Evolutionary conservation across 1,284 basidiomycete genomes (phyloP).

Genomic region (Sphagnurus paluster): DNA sequence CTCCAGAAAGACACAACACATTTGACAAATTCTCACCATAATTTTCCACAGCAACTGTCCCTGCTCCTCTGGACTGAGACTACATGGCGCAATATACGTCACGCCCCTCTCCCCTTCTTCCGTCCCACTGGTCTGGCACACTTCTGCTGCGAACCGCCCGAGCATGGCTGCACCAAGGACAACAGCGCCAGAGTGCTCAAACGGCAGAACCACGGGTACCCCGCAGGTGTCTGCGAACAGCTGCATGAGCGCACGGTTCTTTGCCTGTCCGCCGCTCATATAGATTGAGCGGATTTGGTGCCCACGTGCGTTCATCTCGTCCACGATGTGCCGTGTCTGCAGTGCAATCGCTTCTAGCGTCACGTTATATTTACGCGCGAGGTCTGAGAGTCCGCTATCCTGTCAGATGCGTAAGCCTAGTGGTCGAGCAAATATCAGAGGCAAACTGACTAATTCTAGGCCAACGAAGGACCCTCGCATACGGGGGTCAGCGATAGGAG

Average conservation of each 20-base stretch:
- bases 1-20: neutral
- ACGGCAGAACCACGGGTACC: constrained; percentile 85
- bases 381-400: constrained; percentile 78
- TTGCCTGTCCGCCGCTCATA: constrained; percentile 92
- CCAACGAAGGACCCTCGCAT: constrained; percentile 94
- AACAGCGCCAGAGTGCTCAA: constrained; percentile 79
- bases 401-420: constrained; percentile 22
- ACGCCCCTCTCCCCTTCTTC: constrained; percentile 21
- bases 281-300: constrained; percentile 88
- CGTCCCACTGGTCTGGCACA: constrained; percentile 26
- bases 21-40: constrained; percentile 61
- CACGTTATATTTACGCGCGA: constrained; percentile 89
- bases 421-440: neutral
- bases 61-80: constrained; percentile 49
- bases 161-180: constrained; percentile 94
- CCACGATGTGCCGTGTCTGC: constrained; percentile 94
- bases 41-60: constrained; percentile 84
- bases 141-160: constrained; percentile 83
- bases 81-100: constrained; percentile 12
- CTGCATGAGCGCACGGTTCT: constrained; percentile 82
- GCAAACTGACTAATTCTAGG: constrained; percentile 64
- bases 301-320: constrained; percentile 86
- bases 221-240: constrained; percentile 86
- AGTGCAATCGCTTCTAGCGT: constrained; percentile 94
- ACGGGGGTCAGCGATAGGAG: constrained; percentile 90